phyloP scores from a whole-genome alignment of 192 early-diverging fungal genomes.

The Entomortierella parvispora region DNA sequence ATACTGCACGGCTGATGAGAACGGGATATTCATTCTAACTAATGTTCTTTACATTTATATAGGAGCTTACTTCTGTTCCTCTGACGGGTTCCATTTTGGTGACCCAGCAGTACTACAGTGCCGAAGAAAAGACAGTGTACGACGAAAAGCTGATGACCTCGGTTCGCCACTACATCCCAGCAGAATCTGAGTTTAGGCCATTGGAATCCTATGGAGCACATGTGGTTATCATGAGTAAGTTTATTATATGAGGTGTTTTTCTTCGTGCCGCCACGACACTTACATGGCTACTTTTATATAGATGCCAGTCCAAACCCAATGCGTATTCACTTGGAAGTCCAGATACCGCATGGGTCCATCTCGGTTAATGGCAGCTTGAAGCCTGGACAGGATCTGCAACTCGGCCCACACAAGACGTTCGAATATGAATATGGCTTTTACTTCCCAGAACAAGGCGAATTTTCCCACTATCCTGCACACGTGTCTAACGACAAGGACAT shows the following conservation, averaged over 20 bases:
- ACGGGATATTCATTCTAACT: too few species aligned
- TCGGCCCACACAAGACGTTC: slow-evolving; percentile 19
- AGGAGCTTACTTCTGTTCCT: slow-evolving; percentile 24
- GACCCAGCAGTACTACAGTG: slow-evolving; percentile 37
- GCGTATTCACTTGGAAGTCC: slow-evolving; percentile 49
- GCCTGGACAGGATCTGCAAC: slow-evolving; percentile 29
- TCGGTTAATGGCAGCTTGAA: slow-evolving; percentile 36
- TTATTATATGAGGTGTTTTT: not conserved
- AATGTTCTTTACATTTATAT: too few species aligned
- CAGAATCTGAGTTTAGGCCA: slow-evolving; percentile 29
- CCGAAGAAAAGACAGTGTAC: slow-evolving; percentile 18
- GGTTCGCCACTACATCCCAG: slow-evolving; percentile 31
- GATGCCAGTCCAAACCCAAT: slow-evolving; percentile 49
- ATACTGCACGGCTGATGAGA: too few species aligned
- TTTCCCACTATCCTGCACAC: slow-evolving; percentile 48
- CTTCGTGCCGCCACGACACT: not conserved
- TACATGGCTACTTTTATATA: too few species aligned
- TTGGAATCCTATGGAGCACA: slow-evolving; percentile 44
- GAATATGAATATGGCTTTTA: slow-evolving; percentile 57
- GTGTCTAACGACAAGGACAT: slow-evolving; percentile 40
- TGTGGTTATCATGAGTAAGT: slow-evolving; percentile 47
- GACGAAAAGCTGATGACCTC: slow-evolving; percentile 10
- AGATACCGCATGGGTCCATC: slow-evolving; percentile 58
- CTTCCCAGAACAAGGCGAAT: slow-evolving; percentile 57
- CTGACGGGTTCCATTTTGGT: slow-evolving; percentile 35